phyloP scores from a whole-genome alignment of 768 basidiomycete genomes.

The Tylopilus cervinicoccineus region DNA sequence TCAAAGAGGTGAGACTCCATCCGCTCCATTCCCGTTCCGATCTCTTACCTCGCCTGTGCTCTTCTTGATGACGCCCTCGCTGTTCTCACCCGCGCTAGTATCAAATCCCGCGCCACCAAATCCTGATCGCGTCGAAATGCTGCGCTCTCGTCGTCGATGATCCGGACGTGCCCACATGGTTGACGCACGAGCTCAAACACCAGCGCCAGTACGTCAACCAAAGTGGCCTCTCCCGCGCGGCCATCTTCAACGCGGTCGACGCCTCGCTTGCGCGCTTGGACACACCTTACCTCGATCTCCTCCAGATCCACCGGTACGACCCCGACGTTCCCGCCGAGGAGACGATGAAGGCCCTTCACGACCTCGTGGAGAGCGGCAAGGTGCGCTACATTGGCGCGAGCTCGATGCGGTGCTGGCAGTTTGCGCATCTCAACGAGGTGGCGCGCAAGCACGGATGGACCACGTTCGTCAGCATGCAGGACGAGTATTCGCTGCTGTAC shows the following conservation, averaged over 20 bases:
- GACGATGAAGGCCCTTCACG: constrained; percentile 49
- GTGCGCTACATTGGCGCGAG: constrained; percentile 50
- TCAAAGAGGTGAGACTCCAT: constrained; percentile 28
- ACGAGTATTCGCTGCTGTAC: constrained; percentile 46
- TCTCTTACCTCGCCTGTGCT: no score
- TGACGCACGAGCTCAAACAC: background rate
- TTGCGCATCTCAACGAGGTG: constrained; percentile 41
- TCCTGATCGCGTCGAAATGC: constrained; percentile 32
- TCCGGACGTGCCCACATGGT: background rate
- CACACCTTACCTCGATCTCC: constrained; percentile 36
- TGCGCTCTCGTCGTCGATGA: constrained; percentile 12
- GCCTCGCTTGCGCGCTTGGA: constrained; percentile 35
- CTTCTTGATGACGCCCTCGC: no score
- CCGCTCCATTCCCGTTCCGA: background rate
- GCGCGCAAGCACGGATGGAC: constrained; percentile 46
- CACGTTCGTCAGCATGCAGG: constrained; percentile 53
- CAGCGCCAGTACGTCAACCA: constrained; percentile 29
- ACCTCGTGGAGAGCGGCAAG: constrained; percentile 44
- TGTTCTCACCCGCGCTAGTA: constrained; percentile 15
- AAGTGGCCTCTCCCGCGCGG: constrained; percentile 31
- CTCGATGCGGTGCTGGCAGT: constrained; percentile 46
- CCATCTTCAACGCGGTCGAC: constrained; percentile 37
- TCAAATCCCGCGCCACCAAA: constrained; percentile 30
- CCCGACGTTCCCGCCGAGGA: constrained; percentile 35
- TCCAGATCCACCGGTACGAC: constrained; percentile 47